A percentile compares a stretch with the other conserved stretches of the same genome.
Evolutionary conservation across 1,139 yeast genomes (phyloP).

Genomic region (Kluyveromyces sp.): DNA sequence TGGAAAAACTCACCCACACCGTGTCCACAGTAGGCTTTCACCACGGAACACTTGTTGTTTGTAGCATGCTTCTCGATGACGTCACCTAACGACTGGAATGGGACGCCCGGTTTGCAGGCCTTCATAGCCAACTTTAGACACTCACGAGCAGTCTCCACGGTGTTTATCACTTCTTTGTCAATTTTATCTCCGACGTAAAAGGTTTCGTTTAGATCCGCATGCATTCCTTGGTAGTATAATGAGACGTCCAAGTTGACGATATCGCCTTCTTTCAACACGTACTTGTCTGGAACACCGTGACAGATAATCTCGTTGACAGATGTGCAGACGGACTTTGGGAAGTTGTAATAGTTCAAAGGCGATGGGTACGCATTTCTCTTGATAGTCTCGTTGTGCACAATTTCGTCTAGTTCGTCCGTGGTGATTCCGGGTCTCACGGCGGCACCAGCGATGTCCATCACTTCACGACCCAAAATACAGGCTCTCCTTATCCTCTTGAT

Average conservation of each 20-base stretch:
- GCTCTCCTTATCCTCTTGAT: conserved; percentile 69
- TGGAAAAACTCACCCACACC: conserved; percentile 88
- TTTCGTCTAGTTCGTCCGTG: conserved; percentile 84
- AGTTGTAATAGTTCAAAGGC: conserved; percentile 89
- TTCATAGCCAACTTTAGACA: conserved; percentile 77
- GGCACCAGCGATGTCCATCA: conserved; percentile 80
- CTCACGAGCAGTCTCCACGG: conserved; percentile 93
- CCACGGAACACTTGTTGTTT: conserved; percentile 75
- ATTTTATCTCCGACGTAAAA: conserved; percentile 95
- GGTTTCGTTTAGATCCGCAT: conserved; percentile 93
- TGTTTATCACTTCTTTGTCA: conserved; percentile 69
- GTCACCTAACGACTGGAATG: conserved; percentile 83
- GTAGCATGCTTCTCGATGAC: conserved; percentile 83
- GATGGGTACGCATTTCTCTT: conserved; percentile 92
- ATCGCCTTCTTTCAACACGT: conserved; percentile 85
- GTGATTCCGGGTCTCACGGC: conserved; percentile 82
- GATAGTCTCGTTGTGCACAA: conserved; percentile 82
- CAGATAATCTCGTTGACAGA: conserved; percentile 93
- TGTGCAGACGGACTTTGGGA: conserved; percentile 89
- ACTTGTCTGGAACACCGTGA: conserved; percentile 94
- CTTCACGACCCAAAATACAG: conserved; percentile 73
- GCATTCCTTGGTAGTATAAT: conserved; percentile 78
- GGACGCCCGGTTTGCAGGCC: conserved; percentile 83
- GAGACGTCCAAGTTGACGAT: conserved; percentile 88
- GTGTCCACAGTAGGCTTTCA: conserved; percentile 89